A percentile compares a stretch with the other conserved stretches of the same genome.
These are phyloP conservation scores for Saccharomyces pastorianus DNA, from an alignment of 1,139 yeast species.

Conservation along the genomic window DNA sequence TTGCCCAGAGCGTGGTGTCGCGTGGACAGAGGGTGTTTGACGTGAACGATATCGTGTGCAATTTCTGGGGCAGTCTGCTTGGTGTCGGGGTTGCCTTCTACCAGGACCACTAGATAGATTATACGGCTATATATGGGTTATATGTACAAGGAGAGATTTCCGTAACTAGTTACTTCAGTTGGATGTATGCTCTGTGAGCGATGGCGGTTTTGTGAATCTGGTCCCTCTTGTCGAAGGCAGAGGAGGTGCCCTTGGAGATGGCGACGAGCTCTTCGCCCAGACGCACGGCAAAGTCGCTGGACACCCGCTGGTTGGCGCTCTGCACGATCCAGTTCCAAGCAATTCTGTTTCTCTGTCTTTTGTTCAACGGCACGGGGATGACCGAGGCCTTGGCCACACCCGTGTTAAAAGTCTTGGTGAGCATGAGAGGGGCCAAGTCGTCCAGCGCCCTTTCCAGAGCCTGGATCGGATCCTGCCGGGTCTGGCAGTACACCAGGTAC, in stretches of 20 bases:
- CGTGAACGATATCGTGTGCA: constrained; percentile 39
- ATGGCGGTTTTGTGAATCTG: constrained; percentile 81
- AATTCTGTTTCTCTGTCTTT: constrained; percentile 74
- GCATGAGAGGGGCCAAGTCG: constrained; percentile 76
- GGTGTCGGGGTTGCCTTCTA: constrained; percentile 18
- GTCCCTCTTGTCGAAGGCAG: constrained; percentile 77
- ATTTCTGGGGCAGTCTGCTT: constrained; percentile 32
- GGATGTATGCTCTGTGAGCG: constrained; percentile 67
- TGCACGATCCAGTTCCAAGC: constrained; percentile 90
- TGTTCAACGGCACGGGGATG: constrained; percentile 76
- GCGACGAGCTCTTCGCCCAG: constrained; percentile 81
- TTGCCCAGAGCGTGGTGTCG: constrained; percentile 40
- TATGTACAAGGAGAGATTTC: constrained; percentile 1
- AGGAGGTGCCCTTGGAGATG: constrained; percentile 69
- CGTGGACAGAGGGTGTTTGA: constrained; percentile 40
- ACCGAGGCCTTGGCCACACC: constrained; percentile 77
- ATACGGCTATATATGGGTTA: background rate
- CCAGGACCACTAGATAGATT: constrained; percentile 3
- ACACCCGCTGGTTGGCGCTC: constrained; percentile 69
- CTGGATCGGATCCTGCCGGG: constrained; percentile 56
- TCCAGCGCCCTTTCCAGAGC: constrained; percentile 70
- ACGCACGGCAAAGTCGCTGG: constrained; percentile 77
- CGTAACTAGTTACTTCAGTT: constrained; percentile 33
- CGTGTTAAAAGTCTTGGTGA: constrained; percentile 68
- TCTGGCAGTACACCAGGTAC: constrained; percentile 47